phyloP scores from a whole-genome alignment of 2,329 filamentous ascomycete genomes.

The Fusarium poae region DNA sequence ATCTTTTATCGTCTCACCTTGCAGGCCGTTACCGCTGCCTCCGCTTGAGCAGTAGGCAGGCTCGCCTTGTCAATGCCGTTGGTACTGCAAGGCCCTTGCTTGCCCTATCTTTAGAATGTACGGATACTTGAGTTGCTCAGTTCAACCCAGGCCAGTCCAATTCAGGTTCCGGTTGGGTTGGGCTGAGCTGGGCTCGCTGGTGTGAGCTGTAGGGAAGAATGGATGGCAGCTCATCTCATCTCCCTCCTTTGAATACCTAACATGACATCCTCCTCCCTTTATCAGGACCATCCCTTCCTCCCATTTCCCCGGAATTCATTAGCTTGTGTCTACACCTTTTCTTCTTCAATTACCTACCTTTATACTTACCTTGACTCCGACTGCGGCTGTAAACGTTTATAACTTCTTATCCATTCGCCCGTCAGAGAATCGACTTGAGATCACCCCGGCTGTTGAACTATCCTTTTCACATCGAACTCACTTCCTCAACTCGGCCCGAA shows the following conservation, averaged over 20 bases:
- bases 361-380: not conserved
- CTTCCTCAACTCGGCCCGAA: constrained; percentile 14
- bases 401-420: not conserved
- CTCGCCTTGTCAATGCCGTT: constrained; percentile 43
- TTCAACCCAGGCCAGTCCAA: not conserved
- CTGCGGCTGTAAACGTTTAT: not conserved
- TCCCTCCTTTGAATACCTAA: constrained; percentile 36
- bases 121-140: constrained; percentile 25
- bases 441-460: not conserved
- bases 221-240: constrained; percentile 32
- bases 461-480: constrained; percentile 2
- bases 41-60: constrained; percentile 14
- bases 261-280: constrained; percentile 30
- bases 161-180: constrained; percentile 23
- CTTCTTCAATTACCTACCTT: constrained; percentile 16
- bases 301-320: constrained; percentile 30
- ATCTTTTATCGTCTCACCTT: constrained; percentile 38
- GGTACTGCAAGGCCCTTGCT: constrained; percentile 35
- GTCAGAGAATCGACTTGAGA: not conserved
- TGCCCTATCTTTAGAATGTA: constrained; percentile 37
- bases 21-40: constrained; percentile 24
- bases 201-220: constrained; percentile 22
- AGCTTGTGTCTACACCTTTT: constrained; percentile 8
- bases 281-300: constrained; percentile 24
- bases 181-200: constrained; percentile 14